Percentiles rank a stretch among this genome's conserved stretches.
These are phyloP conservation scores for Hygrocybe punicea DNA, from an alignment of 768 basidiomycete species.

Conservation along the genomic window DNA sequence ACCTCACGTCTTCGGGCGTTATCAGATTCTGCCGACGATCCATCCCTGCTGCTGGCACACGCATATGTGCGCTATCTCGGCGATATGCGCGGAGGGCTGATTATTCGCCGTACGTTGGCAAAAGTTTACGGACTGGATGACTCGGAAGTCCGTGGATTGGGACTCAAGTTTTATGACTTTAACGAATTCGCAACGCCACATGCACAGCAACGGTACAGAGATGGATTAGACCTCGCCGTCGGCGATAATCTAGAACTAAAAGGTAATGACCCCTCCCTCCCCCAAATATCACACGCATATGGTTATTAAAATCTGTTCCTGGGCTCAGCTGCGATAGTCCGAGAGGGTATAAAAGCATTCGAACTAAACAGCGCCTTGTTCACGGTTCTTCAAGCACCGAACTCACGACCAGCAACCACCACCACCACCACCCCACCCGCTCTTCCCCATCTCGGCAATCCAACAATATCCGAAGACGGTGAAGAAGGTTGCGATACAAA, in stretches of 20 bases:
- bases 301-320: not conserved
- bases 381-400: slow-evolving; percentile 24
- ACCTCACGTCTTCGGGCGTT: slow-evolving; percentile 51
- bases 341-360: slow-evolving; percentile 52
- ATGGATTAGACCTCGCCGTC: slow-evolving; percentile 51
- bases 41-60: slow-evolving; percentile 63
- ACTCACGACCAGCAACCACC: no score
- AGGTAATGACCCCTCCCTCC: slow-evolving; percentile 26
- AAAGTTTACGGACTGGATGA: slow-evolving; percentile 65
- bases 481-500: slow-evolving; percentile 15
- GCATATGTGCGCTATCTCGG: slow-evolving; percentile 82
- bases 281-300: no score
- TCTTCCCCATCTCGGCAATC: slow-evolving; percentile 14
- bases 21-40: slow-evolving; percentile 39
- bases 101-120: slow-evolving; percentile 56
- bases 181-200: slow-evolving; percentile 48
- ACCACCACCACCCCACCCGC: not conserved
- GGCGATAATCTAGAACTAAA: slow-evolving; percentile 41
- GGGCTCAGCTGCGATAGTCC: slow-evolving; percentile 40
- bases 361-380: slow-evolving; percentile 48
- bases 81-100: slow-evolving; percentile 76
- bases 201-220: slow-evolving; percentile 63
- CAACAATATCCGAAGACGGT: slow-evolving; percentile 13
- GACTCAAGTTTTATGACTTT: slow-evolving; percentile 68
- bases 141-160: slow-evolving; percentile 47